Conservation (phyloP, 352 stramenopile genomes). For the Globisporangium iwayamae region DNA sequence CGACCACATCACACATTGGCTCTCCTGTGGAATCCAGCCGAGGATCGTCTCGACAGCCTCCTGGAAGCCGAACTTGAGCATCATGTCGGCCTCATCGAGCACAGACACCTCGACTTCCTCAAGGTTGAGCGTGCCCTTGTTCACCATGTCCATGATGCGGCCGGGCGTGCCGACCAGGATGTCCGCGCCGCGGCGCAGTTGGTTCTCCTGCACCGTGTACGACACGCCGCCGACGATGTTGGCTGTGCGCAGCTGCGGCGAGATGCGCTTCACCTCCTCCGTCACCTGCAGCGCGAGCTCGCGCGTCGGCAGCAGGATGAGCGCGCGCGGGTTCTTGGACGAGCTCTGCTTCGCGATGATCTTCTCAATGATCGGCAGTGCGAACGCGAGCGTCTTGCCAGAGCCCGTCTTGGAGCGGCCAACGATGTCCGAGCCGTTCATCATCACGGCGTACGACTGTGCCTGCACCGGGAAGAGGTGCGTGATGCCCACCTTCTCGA, state of each 20-base stretch:
- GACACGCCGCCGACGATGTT: slow-evolving; percentile 93
- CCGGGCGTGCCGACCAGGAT: slow-evolving; percentile 96
- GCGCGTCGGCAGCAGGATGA: slow-evolving; percentile 96
- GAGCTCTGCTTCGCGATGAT: slow-evolving; percentile 39
- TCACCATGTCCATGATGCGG: slow-evolving; percentile 95
- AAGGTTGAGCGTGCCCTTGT: slow-evolving; percentile 91
- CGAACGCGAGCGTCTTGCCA: slow-evolving; percentile 69
- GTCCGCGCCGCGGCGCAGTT: slow-evolving; percentile 89
- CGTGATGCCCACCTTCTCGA: slow-evolving; percentile 62
- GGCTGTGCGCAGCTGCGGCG: slow-evolving; percentile 87
- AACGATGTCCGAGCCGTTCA: slow-evolving; percentile 77
- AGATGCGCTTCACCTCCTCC: slow-evolving; percentile 85
- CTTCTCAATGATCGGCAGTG: slow-evolving; percentile 74
- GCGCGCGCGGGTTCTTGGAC: slow-evolving; percentile 72
- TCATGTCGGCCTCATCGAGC: slow-evolving; percentile 97
- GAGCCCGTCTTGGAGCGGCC: slow-evolving; percentile 80
- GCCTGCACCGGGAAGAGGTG: slow-evolving; percentile 83
- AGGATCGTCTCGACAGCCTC: slow-evolving; percentile 97
- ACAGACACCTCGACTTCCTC: slow-evolving; percentile 89
- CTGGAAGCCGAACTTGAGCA: slow-evolving; percentile 98
- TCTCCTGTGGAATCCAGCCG: slow-evolving; percentile 57
- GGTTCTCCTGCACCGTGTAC: slow-evolving; percentile 91
- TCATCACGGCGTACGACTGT: slow-evolving; percentile 81
- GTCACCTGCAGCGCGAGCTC: slow-evolving; percentile 97
- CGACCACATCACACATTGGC: slow-evolving; percentile 95